Percentiles rank a stretch among this genome's conserved stretches.
These are phyloP conservation scores for Aspergillus egyptiacus DNA, from an alignment of 495 filamentous ascomycete species.

Conservation along the genomic window DNA sequence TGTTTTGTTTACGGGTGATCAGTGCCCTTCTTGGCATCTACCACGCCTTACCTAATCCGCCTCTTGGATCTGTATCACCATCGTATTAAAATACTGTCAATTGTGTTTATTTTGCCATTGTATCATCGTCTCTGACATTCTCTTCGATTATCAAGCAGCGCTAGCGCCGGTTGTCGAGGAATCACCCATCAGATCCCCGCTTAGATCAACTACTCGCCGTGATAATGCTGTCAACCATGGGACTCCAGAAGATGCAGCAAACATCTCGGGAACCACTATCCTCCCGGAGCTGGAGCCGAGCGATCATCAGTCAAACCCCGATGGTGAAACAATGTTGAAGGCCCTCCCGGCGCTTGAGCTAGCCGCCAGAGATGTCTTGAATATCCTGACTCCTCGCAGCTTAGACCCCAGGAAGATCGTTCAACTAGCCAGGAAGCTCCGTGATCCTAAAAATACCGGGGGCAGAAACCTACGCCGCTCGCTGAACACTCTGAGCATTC, in stretches of 20 bases:
- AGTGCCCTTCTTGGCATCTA: neutral
- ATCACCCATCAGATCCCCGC: slow-evolving; percentile 11
- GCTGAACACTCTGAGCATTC: slow-evolving; percentile 16
- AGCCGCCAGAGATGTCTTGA: slow-evolving; percentile 23
- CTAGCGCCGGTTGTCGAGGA: slow-evolving; percentile 19
- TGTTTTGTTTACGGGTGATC: slow-evolving; percentile 3
- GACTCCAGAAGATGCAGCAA: slow-evolving; percentile 31
- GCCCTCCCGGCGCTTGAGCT: slow-evolving; percentile 31
- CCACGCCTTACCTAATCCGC: too few relatives aligned
- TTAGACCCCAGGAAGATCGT: slow-evolving; percentile 20
- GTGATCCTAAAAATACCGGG: slow-evolving; percentile 25
- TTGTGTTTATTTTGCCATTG: neutral
- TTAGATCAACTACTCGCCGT: neutral
- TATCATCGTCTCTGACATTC: neutral
- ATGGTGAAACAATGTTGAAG: slow-evolving; percentile 30
- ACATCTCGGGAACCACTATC: slow-evolving; percentile 40
- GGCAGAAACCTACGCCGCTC: slow-evolving; percentile 22
- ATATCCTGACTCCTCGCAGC: slow-evolving; percentile 23
- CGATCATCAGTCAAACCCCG: slow-evolving; percentile 22
- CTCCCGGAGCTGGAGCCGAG: too few relatives aligned
- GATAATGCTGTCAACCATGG: slow-evolving; percentile 19
- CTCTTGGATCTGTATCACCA: too few relatives aligned
- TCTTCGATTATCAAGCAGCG: slow-evolving; percentile 4
- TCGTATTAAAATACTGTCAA: neutral
- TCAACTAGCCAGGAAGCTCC: slow-evolving; percentile 20